Percentiles rank a stretch among this genome's conserved stretches.
These are phyloP conservation scores for Zygosaccharomyces pseudobailii DNA, from an alignment of 1,139 yeast genomes.

Conservation along the genomic window DNA sequence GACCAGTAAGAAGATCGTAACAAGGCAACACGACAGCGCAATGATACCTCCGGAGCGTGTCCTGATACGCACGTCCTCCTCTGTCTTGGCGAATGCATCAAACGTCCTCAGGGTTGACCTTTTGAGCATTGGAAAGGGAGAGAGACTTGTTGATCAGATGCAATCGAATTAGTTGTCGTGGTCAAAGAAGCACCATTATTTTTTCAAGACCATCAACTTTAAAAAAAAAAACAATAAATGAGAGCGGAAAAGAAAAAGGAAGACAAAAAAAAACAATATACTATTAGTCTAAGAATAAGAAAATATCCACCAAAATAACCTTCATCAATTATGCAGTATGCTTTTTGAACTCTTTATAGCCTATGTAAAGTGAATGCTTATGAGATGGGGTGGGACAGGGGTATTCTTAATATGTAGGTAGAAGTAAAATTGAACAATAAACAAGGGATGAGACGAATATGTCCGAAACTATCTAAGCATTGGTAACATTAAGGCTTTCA, in stretches of 20 bases:
- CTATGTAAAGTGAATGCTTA: no score
- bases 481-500: no score
- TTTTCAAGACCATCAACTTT: neutral
- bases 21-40: slow-evolving; percentile 62
- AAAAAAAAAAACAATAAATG: neutral
- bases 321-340: no score
- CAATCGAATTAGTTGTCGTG: neutral
- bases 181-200: neutral
- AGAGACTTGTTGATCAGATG: neutral
- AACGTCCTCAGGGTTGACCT: slow-evolving; percentile 26
- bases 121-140: slow-evolving; percentile 11
- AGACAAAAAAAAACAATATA: neutral
- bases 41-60: slow-evolving; percentile 89
- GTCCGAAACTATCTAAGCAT: no score
- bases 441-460: no score
- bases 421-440: no score
- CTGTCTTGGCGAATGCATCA: slow-evolving; percentile 92
- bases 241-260: neutral
- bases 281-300: no score
- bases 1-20: slow-evolving; percentile 58
- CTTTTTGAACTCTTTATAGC: no score
- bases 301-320: no score
- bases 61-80: slow-evolving; percentile 84
- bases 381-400: no score
- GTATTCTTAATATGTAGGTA: no score